Percentiles rank a stretch among this genome's conserved stretches.
phyloP scores from a whole-genome alignment of 2,329 filamentous ascomycete genomes.

The Colletotrichum nymphaeae region DNA sequence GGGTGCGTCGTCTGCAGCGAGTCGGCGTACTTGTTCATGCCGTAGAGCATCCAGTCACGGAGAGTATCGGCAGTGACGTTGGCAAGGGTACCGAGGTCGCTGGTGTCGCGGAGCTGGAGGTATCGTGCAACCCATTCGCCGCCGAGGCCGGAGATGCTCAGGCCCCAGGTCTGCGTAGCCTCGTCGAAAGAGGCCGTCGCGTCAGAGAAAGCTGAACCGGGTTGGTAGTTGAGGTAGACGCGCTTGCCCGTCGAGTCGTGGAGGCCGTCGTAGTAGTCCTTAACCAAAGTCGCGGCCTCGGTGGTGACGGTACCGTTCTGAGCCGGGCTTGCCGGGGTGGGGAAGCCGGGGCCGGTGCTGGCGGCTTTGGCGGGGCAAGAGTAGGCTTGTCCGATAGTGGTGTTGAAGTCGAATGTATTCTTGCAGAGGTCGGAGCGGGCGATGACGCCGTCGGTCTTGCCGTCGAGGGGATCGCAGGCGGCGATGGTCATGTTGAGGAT shows the following conservation, averaged over 20 bases:
- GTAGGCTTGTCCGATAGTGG: conserved; percentile 33
- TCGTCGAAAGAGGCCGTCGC: conserved; percentile 46
- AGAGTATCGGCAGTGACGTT: conserved; percentile 65
- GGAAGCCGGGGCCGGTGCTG: conserved; percentile 42
- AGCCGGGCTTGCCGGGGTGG: conserved; percentile 44
- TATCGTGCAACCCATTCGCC: conserved; percentile 52
- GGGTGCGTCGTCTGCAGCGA: conserved; percentile 48
- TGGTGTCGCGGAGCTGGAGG: conserved; percentile 43
- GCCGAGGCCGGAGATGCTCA: conserved; percentile 18
- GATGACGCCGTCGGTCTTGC: conserved; percentile 59
- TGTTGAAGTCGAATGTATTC: conserved; percentile 30
- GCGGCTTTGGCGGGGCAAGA: conserved; percentile 50
- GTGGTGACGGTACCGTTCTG: conserved; percentile 16
- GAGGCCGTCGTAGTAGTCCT: conserved; percentile 46
- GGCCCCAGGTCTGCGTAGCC: conserved; percentile 38
- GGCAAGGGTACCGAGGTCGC: conserved; percentile 51
- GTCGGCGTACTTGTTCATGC: conserved; percentile 50
- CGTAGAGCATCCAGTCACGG: conserved; percentile 61
- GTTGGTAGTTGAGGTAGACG: conserved; percentile 49
- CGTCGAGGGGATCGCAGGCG: conserved; percentile 66
- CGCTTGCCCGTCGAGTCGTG: conserved; percentile 48
- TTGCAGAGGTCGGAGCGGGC: conserved; percentile 27
- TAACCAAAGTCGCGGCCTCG: not conserved
- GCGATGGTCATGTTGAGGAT: conserved; percentile 66
- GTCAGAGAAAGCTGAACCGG: conserved; percentile 46